Evolutionary conservation across 768 basidiomycete species (phyloP), one percentile per base, ranked within the genome.

Genomic region (Boletus rufocinnamomeus): DNA sequence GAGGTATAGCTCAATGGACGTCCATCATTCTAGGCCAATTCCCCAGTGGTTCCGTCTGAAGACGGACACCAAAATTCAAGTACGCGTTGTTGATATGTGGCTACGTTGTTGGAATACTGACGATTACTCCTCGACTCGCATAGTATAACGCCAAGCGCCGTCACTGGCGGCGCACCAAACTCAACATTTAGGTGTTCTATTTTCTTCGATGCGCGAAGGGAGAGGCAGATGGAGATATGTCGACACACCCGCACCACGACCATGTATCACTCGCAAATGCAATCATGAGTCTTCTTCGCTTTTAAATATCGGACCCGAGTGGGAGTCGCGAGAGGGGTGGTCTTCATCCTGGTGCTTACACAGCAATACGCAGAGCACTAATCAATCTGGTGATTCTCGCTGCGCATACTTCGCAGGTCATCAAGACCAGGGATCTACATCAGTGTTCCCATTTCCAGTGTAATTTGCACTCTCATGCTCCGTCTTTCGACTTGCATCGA

Each of bases 21-120:
- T 50, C 7, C 41, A 38, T 52, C 37, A 32, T 50, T 58, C 41
- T 54, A 94, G 92, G 74, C 97, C 96, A 62, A 98, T 99, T 61
- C 97, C 96, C 64, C 96, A 98, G 73, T 99, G 96, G 96, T 98
- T 97, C 87, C 93, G 95, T 66, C 81, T 95, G 62, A 98, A 97
- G 84, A 85, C 91, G 69, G 96, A 94, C 75, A 90, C 89, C 63
- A 95, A 97, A 83, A 95, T 93, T 67, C 91, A 93, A 79, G 91
- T 91, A 69, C 68, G 70, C 59, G 13, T 27, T 32, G 10, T 5
- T 25, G 40, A 34, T n/a, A n/a, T 16, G 40, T 46, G 27, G 10
- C 16, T 17, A 4, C 45, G 28, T 35, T 34, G 43, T 41, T 25
- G 9, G 38, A 13, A 35, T n/a, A n/a, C 50, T 63, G 43, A 63